Percentiles rank a stretch among this genome's conserved stretches.
Conservation (phyloP, 1,139 yeast genomes). For the Geotrichum australiense region DNA sequence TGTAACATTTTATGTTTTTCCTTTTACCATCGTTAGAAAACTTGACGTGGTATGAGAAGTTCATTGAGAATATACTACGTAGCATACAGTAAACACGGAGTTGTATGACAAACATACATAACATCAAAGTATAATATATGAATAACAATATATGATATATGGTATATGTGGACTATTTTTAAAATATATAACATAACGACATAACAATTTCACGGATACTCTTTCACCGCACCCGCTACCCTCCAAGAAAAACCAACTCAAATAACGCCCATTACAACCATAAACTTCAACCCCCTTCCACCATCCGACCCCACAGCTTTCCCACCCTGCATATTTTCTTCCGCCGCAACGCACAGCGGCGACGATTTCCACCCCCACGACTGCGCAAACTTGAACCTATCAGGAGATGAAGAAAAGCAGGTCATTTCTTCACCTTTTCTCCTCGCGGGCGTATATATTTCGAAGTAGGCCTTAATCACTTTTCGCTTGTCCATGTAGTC, state of each 20-base stretch:
- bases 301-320: slow-evolving; percentile 28
- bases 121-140: too few species aligned
- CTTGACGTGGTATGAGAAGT: too few species aligned
- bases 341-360: slow-evolving; percentile 43
- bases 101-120: too few species aligned
- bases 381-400: slow-evolving; percentile 44
- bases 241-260: slow-evolving; percentile 16
- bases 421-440: slow-evolving; percentile 37
- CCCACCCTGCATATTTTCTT: slow-evolving; percentile 26
- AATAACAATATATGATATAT: too few species aligned
- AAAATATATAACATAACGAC: too few species aligned
- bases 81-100: too few species aligned
- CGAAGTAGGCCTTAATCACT: slow-evolving; percentile 43
- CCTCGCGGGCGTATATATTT: slow-evolving; percentile 47
- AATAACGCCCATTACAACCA: slow-evolving; percentile 44
- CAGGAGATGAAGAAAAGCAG: slow-evolving; percentile 47
- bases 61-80: too few species aligned
- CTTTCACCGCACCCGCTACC: too few species aligned
- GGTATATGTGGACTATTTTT: too few species aligned
- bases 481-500: slow-evolving; percentile 38
- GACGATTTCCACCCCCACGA: slow-evolving; percentile 53
- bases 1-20: too few species aligned
- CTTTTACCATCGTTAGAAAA: too few species aligned
- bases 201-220: too few species aligned
- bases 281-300: slow-evolving; percentile 39